These are phyloP conservation scores for Annulohypoxylon maeteangense DNA, from an alignment of 495 filamentous ascomycete genomes.

Conservation along the genomic window DNA sequence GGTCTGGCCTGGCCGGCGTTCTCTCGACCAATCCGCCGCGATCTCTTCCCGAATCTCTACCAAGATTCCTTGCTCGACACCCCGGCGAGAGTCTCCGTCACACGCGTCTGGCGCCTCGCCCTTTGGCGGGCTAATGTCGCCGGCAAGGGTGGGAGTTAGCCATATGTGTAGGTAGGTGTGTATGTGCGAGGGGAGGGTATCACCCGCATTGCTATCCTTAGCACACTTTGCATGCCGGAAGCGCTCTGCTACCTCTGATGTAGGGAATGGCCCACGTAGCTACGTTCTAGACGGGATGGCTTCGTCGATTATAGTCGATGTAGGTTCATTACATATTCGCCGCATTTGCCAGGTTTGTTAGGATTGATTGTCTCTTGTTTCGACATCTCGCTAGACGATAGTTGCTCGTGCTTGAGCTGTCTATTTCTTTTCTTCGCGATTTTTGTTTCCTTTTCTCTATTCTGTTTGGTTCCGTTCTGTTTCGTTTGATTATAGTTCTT, in stretches of 20 bases:
- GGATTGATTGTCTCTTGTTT: slow-evolving; percentile 30
- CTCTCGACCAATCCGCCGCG: slow-evolving; percentile 32
- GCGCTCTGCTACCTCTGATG: slow-evolving; percentile 14
- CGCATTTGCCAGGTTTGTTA: slow-evolving; percentile 17
- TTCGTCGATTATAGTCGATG: slow-evolving; percentile 23
- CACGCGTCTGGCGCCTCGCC: slow-evolving; percentile 40
- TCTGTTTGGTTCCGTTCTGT: slow-evolving; percentile 28
- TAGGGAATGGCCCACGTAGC: slow-evolving; percentile 15
- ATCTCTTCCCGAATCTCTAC: neutral
- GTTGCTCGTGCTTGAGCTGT: slow-evolving; percentile 14
- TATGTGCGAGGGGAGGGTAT: slow-evolving; percentile 36
- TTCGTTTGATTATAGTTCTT: slow-evolving; percentile 27
- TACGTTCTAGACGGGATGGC: slow-evolving; percentile 31
- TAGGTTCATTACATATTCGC: slow-evolving; percentile 40
- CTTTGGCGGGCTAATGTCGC: slow-evolving; percentile 10
- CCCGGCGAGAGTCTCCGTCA: slow-evolving; percentile 18
- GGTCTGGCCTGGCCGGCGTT: slow-evolving; percentile 3
- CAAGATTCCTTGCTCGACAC: neutral
- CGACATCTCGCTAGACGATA: slow-evolving; percentile 27
- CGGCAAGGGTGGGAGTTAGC: too few relatives aligned
- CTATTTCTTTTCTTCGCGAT: slow-evolving; percentile 19
- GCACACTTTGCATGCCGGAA: slow-evolving; percentile 22
- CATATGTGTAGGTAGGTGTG: too few relatives aligned
- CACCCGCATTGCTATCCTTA: slow-evolving; percentile 42
- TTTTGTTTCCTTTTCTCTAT: slow-evolving; percentile 29